Base-by-base conservation (phyloP, 2,329 filamentous ascomycete genomes). In the Xylariales sp. region DNA sequence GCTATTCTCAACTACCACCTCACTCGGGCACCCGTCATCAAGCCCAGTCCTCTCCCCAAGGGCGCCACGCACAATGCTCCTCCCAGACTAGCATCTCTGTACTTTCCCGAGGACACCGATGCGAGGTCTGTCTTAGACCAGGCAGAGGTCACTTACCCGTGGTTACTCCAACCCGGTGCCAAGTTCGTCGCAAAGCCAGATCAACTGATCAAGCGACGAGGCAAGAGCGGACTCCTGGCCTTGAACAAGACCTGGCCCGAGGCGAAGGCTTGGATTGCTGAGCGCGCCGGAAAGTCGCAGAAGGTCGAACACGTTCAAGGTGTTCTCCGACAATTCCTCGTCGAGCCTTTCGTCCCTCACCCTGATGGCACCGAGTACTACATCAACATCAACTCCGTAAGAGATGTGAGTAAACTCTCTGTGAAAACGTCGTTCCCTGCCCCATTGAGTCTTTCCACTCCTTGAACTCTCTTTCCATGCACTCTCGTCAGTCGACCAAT, bases 1-100 rank as follows among this genome's bases (percentile, higher is more conserved):
- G 93, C 93, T 80, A 97, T 98, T 77, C 81, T 98, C 81, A 97
- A 96, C 86, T 98, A 97, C 81, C 93, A 97, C 79, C 89, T 98
- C 72, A 97, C 93, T 59, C 86, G 93, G 66, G 88, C 93, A 57
- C 84, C 89, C 54, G 86, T 95, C 68, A 95, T 98, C 82, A 97
- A 96, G 86, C 87, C 91, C 55, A 91, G 89, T 62, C 89, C 93
- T 71, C 88, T 97, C 44, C 88, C 90, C 56, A 66, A 78, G 54
- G 77, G 86, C 51, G 70, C 86, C 52, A 93, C 81, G 68, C 93
- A 98, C 83, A 97, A 97, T 76, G 74, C 93, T 56, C 84, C 93
- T 48, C 74, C 90, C 58, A 91, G 87, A 71, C 82, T 97, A 59
- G 91, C 91, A 44, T 89, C 88, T 52, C 80, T 98, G 65, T 77